Evolutionary conservation across 257 asterid genomes (phyloP).

Genomic region (Asclepias syriaca): DNA sequence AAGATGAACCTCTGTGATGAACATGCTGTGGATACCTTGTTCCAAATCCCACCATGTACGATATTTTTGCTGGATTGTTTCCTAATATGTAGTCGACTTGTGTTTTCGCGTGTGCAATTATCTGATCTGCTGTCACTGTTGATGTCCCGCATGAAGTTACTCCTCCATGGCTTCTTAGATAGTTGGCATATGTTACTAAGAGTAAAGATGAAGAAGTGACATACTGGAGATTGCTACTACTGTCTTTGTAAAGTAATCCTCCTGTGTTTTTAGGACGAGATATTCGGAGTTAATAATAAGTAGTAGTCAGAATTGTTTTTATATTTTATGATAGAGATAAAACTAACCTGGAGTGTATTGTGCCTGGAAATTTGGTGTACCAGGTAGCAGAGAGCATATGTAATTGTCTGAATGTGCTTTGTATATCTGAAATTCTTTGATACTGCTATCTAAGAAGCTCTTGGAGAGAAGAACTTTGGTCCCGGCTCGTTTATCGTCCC

Average conservation of each 20-base stretch:
- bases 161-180: conserved; percentile 39
- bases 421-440: conserved; percentile 52
- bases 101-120: conserved; percentile 43
- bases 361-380: conserved; percentile 72
- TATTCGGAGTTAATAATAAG: too few species aligned
- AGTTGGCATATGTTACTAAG: conserved; percentile 59
- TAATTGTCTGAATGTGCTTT: conserved; percentile 86
- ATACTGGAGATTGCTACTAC: conserved; percentile 75
- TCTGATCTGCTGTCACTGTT: conserved; percentile 40
- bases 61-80: conserved; percentile 56
- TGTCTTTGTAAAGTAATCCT: conserved; percentile 53
- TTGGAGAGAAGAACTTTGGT: conserved; percentile 68
- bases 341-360: conserved; percentile 77
- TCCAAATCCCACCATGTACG: conserved; percentile 87
- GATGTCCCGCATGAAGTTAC: conserved; percentile 48
- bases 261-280: conserved; percentile 26
- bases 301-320: too few species aligned
- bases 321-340: too few species aligned
- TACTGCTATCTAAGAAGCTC: conserved; percentile 54
- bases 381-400: conserved; percentile 74
- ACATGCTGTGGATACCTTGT: conserved; percentile 51
- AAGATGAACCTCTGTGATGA: conserved; percentile 73
- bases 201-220: conserved; percentile 79
- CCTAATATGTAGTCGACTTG: conserved; percentile 90
- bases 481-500: conserved; percentile 91